Evolutionary conservation across 2,329 filamentous ascomycete species (phyloP).

Genomic region (Blastomyces parvus): DNA sequence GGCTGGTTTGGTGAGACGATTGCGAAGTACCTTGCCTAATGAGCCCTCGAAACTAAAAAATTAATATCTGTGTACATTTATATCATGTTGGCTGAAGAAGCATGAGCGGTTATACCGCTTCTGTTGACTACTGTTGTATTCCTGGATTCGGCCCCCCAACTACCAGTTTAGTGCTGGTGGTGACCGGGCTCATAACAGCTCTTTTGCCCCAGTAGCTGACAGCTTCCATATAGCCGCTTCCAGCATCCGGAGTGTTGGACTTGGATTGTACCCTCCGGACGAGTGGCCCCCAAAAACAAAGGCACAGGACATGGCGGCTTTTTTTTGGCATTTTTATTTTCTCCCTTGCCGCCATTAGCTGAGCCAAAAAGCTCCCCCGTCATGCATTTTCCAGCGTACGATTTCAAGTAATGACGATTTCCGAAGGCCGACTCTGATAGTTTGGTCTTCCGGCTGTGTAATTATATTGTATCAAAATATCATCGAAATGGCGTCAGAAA

Average conservation of each 20-base stretch:
- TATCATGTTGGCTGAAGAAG: neutral
- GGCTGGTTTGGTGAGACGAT: conserved; percentile 38
- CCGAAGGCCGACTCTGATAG: neutral
- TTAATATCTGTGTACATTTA: neutral
- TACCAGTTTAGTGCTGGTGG: too few relatives aligned
- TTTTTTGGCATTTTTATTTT: neutral
- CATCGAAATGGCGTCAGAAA: too few relatives aligned
- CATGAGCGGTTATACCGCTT: neutral
- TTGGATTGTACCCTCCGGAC: neutral
- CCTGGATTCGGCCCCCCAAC: too few relatives aligned
- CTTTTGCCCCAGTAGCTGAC: too few relatives aligned
- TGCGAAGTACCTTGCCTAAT: conserved; percentile 33
- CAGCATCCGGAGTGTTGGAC: neutral
- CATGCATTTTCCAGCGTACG: neutral
- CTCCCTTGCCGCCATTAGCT: neutral
- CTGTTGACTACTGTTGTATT: too few relatives aligned
- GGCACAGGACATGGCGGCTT: neutral
- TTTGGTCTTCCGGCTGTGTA: neutral
- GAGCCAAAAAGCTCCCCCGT: neutral
- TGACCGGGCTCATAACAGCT: too few relatives aligned
- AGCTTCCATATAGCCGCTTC: too few relatives aligned
- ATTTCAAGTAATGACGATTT: neutral
- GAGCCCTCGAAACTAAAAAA: neutral
- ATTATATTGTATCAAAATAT: neutral
- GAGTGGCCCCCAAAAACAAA: neutral